A percentile compares a stretch with the other conserved stretches of the same genome.
These are phyloP conservation scores for Tetrahymena elliotti DNA, from an alignment of 73 alveolate genomes.

Conservation along the genomic window DNA sequence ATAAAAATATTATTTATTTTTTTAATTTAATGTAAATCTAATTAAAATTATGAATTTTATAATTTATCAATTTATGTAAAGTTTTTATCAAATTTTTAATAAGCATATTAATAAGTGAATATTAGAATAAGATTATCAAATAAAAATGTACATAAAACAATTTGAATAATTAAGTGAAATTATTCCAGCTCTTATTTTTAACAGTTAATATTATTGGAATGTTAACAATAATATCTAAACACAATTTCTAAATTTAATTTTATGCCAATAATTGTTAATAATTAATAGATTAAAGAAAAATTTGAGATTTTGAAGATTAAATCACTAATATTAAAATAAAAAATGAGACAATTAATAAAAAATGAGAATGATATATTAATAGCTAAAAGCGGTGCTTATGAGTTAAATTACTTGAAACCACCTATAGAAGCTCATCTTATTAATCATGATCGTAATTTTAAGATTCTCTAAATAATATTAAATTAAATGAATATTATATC, in stretches of 20 bases:
- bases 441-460: not conserved
- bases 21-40: no score
- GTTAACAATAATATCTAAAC: not conserved
- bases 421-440: not conserved
- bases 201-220: not conserved
- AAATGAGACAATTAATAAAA: not conserved
- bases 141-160: not conserved
- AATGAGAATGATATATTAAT: not conserved
- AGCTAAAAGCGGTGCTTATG: not conserved
- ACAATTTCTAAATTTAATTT: not conserved
- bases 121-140: no score
- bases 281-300: not conserved
- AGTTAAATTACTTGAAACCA: not conserved
- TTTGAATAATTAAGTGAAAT: no score
- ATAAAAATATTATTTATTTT: no score
- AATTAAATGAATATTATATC: not conserved
- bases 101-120: no score
- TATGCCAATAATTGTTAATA: not conserved
- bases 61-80: no score
- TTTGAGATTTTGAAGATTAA: not conserved
- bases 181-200: not conserved
- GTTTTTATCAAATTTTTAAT: no score
- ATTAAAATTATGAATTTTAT: no score
- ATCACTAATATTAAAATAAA: not conserved
- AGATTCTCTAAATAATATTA: not conserved